Evolutionary conservation across 345 rosid species (phyloP).

Genomic region (Eucalyptus albens): DNA sequence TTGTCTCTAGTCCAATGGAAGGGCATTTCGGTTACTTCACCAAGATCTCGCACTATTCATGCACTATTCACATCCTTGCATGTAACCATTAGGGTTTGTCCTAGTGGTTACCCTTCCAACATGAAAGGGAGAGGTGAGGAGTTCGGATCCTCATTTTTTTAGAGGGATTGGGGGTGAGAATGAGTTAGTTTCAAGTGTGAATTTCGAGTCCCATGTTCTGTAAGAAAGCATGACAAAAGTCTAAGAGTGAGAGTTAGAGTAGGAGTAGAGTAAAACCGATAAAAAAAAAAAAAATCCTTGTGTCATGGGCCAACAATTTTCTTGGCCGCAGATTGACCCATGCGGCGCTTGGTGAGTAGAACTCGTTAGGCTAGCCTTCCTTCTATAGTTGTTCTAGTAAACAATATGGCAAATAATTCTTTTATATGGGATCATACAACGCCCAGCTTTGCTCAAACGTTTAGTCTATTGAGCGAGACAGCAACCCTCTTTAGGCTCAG

Average conservation of each 20-base stretch:
- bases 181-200: too few relatives aligned
- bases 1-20: too few relatives aligned
- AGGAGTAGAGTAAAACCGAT: fast-evolving
- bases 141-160: fast-evolving
- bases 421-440: too few relatives aligned
- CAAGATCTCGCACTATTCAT: too few relatives aligned
- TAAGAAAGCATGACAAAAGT: too few relatives aligned
- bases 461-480: too few relatives aligned
- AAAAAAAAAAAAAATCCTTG: too few relatives aligned
- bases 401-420: fast-evolving
- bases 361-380: fast-evolving
- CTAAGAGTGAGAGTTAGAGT: fast-evolving
- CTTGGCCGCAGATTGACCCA: fast-evolving
- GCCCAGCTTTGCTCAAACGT: fast-evolving
- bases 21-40: too few relatives aligned
- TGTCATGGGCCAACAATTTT: fast-evolving
- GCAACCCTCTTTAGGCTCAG: fast-evolving
- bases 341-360: fast-evolving
- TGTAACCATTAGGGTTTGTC: fast-evolving
- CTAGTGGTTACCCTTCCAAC: fast-evolving
- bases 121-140: fast-evolving
- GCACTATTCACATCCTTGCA: too few relatives aligned
- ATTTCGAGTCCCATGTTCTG: fast-evolving
- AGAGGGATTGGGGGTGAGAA: fast-evolving
- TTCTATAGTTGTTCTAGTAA: too few relatives aligned